Evolutionary conservation across 2,329 filamentous ascomycete species (phyloP).

Genomic region (Stachybotrys chartarum): DNA sequence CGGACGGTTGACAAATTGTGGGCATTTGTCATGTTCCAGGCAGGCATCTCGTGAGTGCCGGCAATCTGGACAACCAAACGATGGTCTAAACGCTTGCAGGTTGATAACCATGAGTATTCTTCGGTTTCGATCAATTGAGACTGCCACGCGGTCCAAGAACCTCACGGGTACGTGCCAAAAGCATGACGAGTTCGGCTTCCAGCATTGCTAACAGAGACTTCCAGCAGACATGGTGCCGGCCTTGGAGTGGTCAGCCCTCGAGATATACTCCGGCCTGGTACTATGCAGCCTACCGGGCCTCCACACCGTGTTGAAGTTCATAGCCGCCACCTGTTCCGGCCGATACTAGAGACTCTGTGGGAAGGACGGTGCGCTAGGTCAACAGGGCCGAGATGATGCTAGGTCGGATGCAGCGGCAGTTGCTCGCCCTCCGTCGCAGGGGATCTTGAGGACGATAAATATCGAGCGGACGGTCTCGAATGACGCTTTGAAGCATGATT

Average conservation of each 20-base stretch:
- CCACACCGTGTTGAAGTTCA: not conserved
- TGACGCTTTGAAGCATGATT: not conserved
- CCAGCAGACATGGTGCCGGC: not conserved
- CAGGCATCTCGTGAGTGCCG: not conserved
- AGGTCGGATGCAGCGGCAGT: not conserved
- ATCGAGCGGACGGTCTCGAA: not conserved
- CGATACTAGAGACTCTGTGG: too few species aligned
- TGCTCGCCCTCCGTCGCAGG: not conserved
- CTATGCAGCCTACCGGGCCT: not conserved
- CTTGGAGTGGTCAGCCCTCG: not conserved
- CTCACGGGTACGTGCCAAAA: not conserved
- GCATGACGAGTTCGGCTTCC: too few species aligned
- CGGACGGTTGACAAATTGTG: not conserved
- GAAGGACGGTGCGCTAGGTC: not conserved
- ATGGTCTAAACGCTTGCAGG: not conserved
- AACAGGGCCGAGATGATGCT: not conserved
- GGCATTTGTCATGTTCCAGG: not conserved
- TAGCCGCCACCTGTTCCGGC: not conserved
- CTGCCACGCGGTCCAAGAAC: not conserved
- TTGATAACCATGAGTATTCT: not conserved
- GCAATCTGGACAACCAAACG: not conserved
- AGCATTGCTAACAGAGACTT: not conserved
- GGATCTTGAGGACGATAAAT: not conserved
- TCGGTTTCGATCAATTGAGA: not conserved
- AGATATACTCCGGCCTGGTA: not conserved